phyloP scores from a whole-genome alignment of 352 stramenopile genomes.

The Phytophthora sansomeana region DNA sequence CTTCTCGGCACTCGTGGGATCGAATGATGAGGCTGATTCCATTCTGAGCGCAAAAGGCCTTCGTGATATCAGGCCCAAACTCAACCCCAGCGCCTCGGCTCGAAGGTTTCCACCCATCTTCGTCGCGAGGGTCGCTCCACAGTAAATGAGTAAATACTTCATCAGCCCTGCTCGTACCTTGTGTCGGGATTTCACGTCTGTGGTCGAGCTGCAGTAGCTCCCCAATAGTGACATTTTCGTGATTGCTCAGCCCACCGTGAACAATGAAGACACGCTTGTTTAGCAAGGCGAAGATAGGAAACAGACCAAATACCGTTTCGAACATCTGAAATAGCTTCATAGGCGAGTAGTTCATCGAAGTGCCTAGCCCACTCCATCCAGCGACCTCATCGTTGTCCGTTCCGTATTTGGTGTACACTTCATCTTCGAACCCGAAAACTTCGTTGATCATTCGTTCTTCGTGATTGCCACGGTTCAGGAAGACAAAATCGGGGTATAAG shows the following conservation, averaged over 20 bases:
- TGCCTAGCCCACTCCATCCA: slow-evolving; percentile 63
- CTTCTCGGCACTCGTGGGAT: slow-evolving; percentile 93
- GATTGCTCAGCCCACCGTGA: slow-evolving; percentile 92
- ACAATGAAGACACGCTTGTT: slow-evolving; percentile 93
- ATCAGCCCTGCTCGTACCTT: slow-evolving; percentile 81
- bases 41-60: slow-evolving; percentile 90
- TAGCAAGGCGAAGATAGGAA: slow-evolving; percentile 93
- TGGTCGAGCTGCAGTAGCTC: slow-evolving; percentile 88
- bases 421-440: slow-evolving; percentile 89
- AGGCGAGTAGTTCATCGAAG: slow-evolving; percentile 74
- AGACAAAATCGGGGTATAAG: slow-evolving; percentile 89
- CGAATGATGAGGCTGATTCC: slow-evolving; percentile 91
- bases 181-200: slow-evolving; percentile 89
- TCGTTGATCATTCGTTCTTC: slow-evolving; percentile 95
- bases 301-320: slow-evolving; percentile 85
- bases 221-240: slow-evolving; percentile 88
- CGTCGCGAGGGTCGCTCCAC: slow-evolving; percentile 91
- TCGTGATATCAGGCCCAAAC: slow-evolving; percentile 94
- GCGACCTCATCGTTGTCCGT: slow-evolving; percentile 80
- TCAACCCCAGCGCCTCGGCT: slow-evolving; percentile 91
- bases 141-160: slow-evolving; percentile 92
- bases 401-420: slow-evolving; percentile 86
- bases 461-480: slow-evolving; percentile 96
- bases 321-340: slow-evolving; percentile 87
- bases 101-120: slow-evolving; percentile 67